Evolutionary conservation across 73 alveolate species (phyloP).

Genomic region (Paramecium caudatum): DNA sequence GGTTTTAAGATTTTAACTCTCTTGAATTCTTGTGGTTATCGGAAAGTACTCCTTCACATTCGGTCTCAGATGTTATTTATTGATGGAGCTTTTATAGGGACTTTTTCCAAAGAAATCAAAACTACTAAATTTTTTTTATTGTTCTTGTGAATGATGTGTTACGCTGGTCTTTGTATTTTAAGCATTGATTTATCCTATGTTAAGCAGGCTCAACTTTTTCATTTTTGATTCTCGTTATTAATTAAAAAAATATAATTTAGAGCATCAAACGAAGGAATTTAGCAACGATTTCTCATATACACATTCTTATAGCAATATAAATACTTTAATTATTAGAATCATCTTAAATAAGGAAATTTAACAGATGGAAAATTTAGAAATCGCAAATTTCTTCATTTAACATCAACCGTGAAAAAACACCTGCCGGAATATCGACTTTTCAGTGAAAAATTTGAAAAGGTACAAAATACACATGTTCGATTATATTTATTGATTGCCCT

Average conservation of each 20-base stretch:
- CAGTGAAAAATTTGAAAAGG: too few species aligned
- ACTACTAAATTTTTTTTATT: conserved; percentile 33
- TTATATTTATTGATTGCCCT: too few species aligned
- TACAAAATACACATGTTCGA: too few species aligned
- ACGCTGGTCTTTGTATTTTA: conserved; percentile 11
- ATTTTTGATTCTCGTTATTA: conserved; percentile 46
- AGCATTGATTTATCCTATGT: not conserved
- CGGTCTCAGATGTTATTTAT: conserved; percentile 1
- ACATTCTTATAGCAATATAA: too few species aligned
- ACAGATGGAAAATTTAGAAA: too few species aligned
- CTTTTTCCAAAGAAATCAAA: conserved; percentile 25
- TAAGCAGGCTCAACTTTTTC: conserved; percentile 52
- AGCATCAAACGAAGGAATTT: too few species aligned
- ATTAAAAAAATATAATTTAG: conserved; percentile 20
- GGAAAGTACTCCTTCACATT: conserved; percentile 37
- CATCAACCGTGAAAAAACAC: too few species aligned
- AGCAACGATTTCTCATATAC: too few species aligned
- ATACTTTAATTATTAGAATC: too few species aligned
- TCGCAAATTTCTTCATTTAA: too few species aligned
- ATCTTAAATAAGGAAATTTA: too few species aligned
- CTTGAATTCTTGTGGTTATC: conserved; percentile 8
- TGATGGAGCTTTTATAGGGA: conserved; percentile 31
- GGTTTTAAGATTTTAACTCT: not conserved
- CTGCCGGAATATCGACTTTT: too few species aligned
- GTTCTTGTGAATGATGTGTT: conserved; percentile 24